Percentiles rank a stretch among this genome's conserved stretches.
phyloP scores from a whole-genome alignment of 1,139 yeast genomes.

The Komagataea norvegica region DNA sequence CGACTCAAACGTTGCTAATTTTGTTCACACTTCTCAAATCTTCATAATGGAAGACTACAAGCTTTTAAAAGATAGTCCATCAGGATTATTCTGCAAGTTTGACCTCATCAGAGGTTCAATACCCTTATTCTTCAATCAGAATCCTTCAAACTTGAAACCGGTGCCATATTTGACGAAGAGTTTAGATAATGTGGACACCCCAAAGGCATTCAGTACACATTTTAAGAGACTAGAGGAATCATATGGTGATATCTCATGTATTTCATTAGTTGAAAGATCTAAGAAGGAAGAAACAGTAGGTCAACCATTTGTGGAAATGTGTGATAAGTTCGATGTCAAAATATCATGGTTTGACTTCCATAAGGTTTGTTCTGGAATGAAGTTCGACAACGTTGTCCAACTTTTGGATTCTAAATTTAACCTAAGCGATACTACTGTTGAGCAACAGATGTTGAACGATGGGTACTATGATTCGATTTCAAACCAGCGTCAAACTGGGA shows the following conservation, averaged over 20 bases:
- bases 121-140: slow-evolving; percentile 51
- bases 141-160: slow-evolving; percentile 45
- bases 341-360: slow-evolving; percentile 44
- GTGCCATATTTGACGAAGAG: slow-evolving; percentile 33
- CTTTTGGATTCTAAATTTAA: slow-evolving; percentile 26
- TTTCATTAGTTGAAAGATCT: slow-evolving; percentile 36
- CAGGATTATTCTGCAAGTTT: slow-evolving; percentile 20
- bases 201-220: slow-evolving; percentile 29
- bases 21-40: slow-evolving; percentile 40
- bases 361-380: slow-evolving; percentile 36
- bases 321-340: slow-evolving; percentile 19
- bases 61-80: slow-evolving; percentile 3
- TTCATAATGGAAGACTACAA: slow-evolving; percentile 16
- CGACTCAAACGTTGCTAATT: slow-evolving; percentile 42
- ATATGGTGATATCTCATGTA: slow-evolving; percentile 29
- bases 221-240: slow-evolving; percentile 26
- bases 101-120: slow-evolving; percentile 37
- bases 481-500: slow-evolving; percentile 30
- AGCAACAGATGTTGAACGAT: slow-evolving; percentile 20
- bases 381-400: slow-evolving; percentile 31
- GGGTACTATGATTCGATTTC: slow-evolving; percentile 31
- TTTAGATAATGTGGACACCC: slow-evolving; percentile 26
- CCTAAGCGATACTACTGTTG: slow-evolving; percentile 13
- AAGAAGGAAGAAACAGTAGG: slow-evolving; percentile 34
- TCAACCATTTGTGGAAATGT: slow-evolving; percentile 28